These are phyloP conservation scores for Clonostachys sp. DNA, from an alignment of 2,329 filamentous ascomycete genomes.

Conservation along the genomic window DNA sequence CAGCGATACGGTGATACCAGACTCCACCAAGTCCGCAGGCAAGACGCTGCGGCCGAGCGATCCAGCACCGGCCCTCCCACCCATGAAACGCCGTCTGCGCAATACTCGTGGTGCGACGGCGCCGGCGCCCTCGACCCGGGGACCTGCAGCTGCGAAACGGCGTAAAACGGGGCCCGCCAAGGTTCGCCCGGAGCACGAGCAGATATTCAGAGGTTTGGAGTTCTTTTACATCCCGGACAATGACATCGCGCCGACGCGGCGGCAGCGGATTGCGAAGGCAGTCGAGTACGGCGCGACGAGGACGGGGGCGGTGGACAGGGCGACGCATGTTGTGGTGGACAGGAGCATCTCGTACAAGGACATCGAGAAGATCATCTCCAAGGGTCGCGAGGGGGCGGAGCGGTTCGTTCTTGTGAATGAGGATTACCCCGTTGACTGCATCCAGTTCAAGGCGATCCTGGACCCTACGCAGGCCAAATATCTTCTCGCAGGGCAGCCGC, in stretches of 20 bases:
- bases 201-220: conserved; percentile 55
- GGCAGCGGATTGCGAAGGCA: conserved; percentile 69
- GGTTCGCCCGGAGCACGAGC: conserved; percentile 36
- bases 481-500: conserved; percentile 44
- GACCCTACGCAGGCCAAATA: conserved; percentile 58
- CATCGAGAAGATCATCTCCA: conserved; percentile 28
- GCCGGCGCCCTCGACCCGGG: conserved; percentile 13
- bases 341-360: conserved; percentile 60
- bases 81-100: no score
- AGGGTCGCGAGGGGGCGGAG: background rate
- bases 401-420: conserved; percentile 57
- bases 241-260: conserved; percentile 63
- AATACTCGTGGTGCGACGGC: conserved; percentile 4
- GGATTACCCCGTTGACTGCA: conserved; percentile 64
- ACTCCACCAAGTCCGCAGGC: conserved; percentile 9
- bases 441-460: conserved; percentile 51
- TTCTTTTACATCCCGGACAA: conserved; percentile 82
- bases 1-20: conserved; percentile 19
- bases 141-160: conserved; percentile 27
- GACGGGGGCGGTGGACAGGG: conserved; percentile 49
- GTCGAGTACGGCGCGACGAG: conserved; percentile 72
- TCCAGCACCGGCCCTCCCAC: conserved; percentile 17
- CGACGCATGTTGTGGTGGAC: conserved; percentile 82
- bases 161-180: conserved; percentile 39
- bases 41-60: conserved; percentile 14